Conservation (phyloP, 1,284 basidiomycete species). For the Fomitopsis schrenkii region DNA sequence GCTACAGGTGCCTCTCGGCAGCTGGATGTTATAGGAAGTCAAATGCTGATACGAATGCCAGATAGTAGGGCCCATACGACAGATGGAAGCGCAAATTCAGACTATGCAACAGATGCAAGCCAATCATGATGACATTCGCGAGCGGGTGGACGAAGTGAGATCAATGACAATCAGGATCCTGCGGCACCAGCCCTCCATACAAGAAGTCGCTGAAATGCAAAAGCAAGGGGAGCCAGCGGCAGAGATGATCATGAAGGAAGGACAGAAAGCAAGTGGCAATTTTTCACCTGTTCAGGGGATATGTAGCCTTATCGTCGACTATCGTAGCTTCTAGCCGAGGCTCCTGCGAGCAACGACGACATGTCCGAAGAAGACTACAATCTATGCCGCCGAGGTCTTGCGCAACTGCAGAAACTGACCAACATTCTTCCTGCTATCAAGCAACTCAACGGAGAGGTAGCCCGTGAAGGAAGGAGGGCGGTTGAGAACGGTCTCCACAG, state of each 20-base stretch:
- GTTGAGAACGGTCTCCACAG: constrained; percentile 45
- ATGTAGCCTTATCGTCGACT: neutral
- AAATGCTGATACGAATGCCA: neutral
- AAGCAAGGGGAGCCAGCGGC: constrained; percentile 37
- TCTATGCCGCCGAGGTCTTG: constrained; percentile 19
- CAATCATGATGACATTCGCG: neutral
- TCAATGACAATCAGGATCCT: constrained; percentile 1
- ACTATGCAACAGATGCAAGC: neutral
- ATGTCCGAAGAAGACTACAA: constrained; percentile 24
- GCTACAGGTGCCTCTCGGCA: constrained; percentile 25
- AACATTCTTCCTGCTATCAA: constrained; percentile 48
- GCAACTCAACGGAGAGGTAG: constrained; percentile 45
- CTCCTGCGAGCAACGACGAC: neutral
- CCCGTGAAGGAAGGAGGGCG: constrained; percentile 31
- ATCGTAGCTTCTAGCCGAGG: constrained; percentile 6
- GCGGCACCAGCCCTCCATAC: constrained; percentile 30
- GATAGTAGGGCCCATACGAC: constrained; percentile 16
- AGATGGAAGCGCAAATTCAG: neutral
- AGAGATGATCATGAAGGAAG: constrained; percentile 43
- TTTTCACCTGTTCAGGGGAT: neutral
- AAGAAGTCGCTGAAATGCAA: constrained; percentile 34
- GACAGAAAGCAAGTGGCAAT: constrained; percentile 37
- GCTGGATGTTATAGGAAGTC: constrained; percentile 14
- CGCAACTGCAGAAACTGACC: constrained; percentile 42
- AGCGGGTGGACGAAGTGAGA: neutral